Conservation (phyloP, 2,329 filamentous ascomycete genomes). For the Ophiosphaerella narmari region DNA sequence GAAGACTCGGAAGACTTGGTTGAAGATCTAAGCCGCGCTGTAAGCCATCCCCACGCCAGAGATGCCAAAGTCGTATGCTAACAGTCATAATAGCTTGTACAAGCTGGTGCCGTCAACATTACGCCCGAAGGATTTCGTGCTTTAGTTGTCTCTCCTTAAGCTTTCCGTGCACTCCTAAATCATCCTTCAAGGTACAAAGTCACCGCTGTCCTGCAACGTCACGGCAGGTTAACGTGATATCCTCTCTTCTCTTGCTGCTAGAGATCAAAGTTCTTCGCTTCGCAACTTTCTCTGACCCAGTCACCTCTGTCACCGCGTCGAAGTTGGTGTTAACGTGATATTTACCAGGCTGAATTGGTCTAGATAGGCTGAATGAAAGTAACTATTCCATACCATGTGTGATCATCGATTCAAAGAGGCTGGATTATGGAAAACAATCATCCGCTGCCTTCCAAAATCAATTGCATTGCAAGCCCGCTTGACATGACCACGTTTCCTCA, state of each 20-base stretch:
- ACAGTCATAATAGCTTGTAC: constrained; percentile 64
- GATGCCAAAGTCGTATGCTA: neutral
- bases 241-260: constrained; percentile 9
- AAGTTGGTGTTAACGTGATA: constrained; percentile 44
- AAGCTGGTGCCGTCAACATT: constrained; percentile 90
- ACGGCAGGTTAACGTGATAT: constrained; percentile 44
- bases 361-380: no score
- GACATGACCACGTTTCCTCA: no score
- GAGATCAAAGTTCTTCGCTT: constrained; percentile 23
- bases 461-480: no score
- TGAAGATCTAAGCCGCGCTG: constrained; percentile 87
- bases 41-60: constrained; percentile 57
- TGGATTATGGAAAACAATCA: no score
- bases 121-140: constrained; percentile 83
- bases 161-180: constrained; percentile 5
- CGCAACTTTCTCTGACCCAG: constrained; percentile 38
- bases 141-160: constrained; percentile 18
- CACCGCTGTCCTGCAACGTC: constrained; percentile 39
- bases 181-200: constrained; percentile 28
- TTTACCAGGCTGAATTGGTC: neutral
- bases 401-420: no score
- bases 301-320: constrained; percentile 43
- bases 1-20: constrained; percentile 91
- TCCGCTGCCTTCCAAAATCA: no score
- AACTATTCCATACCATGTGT: no score